Evolutionary conservation across 2,329 filamentous ascomycete genomes (phyloP).

Genomic region (Ascochyta lentis): DNA sequence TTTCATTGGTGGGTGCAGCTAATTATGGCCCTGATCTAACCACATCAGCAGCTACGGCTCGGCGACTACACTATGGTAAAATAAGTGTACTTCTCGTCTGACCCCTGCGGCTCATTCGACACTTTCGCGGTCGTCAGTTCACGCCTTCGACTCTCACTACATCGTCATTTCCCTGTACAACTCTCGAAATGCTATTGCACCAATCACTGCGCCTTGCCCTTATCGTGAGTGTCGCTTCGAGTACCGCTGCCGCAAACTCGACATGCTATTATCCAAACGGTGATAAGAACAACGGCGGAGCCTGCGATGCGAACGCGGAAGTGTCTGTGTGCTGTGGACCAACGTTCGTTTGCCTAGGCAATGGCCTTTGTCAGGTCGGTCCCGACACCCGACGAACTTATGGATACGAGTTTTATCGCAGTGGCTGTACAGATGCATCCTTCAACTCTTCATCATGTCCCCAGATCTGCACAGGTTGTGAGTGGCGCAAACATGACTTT

Average conservation of each 20-base stretch:
- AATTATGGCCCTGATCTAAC: slow-evolving; percentile 4
- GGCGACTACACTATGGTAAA: slow-evolving; percentile 9
- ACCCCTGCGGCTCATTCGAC: slow-evolving; percentile 5
- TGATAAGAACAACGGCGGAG: slow-evolving; percentile 19
- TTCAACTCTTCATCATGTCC: slow-evolving; percentile 32
- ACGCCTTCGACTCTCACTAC: neutral
- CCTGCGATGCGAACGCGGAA: slow-evolving; percentile 21
- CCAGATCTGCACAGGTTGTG: slow-evolving; percentile 25
- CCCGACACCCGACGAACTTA: slow-evolving; percentile 20
- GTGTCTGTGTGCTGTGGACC: slow-evolving; percentile 34
- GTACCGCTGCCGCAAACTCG: slow-evolving; percentile 12
- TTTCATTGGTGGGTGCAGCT: slow-evolving; percentile 2
- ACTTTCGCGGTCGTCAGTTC: slow-evolving; percentile 2
- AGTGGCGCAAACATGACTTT: slow-evolving; percentile 5
- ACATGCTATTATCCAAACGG: slow-evolving; percentile 32
- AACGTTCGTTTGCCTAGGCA: slow-evolving; percentile 30
- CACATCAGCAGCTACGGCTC: slow-evolving; percentile 3
- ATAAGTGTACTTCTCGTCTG: slow-evolving; percentile 1
- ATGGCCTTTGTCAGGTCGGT: slow-evolving; percentile 29
- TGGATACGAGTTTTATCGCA: slow-evolving; percentile 29
- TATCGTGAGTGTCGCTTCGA: neutral
- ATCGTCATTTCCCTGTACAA: neutral
- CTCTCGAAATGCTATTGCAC: slow-evolving; percentile 1
- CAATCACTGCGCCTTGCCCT: neutral
- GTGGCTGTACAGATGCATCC: slow-evolving; percentile 28